Base-by-base conservation (phyloP, 148 eudicot genomes). In the Suaeda aralocaspica region DNA sequence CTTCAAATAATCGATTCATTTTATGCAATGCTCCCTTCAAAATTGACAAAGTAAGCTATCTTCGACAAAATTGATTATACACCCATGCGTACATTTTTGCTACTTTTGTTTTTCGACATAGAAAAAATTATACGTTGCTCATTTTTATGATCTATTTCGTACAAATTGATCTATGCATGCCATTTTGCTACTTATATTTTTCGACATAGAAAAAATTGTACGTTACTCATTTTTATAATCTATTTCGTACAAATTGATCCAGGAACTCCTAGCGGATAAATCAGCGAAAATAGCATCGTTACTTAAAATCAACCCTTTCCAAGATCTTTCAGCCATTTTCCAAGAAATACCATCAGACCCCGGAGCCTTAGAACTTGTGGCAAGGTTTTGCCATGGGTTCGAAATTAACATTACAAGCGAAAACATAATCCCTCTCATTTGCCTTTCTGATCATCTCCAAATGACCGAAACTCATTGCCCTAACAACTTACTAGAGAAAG, bases 301-400 rank as follows among this genome's bases (percentile, higher is more conserved):
- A 39, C 79, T 89, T 1, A 71, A 84, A 59, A 78, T 81, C 50
- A 79, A 81, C 49, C 92, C 86, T 8, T 11, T 63, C 2, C 81
- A 67, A 67, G 95, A 89, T 30, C 59, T 86, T 39, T 76, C 84
- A 42, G 33, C 18, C 25, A 58, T 77, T 36, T 77, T 87, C 50
- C 53, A 66, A 19, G 79, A 78, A 58, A 74, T 82, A 21, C 82
- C 82, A 19, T 70, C 81, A 12, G 88, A 86, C 41, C 77, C 74
- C 5, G 83, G 84, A 56, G 71, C 82, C 12, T 69, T 84, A 22
- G 92, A 89, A 79, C 76, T 84, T 9, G 79, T 87, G 29, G 83
- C 79, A 25, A 74, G 91, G 69, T 89, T 92, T 71, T 89, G 91
- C 64, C 87, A 89, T 60, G 96, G 92, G 42, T 70, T 66, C 28